Base-by-base conservation (phyloP, 2,329 filamentous ascomycete species). In the Ramichloridium luteum region DNA sequence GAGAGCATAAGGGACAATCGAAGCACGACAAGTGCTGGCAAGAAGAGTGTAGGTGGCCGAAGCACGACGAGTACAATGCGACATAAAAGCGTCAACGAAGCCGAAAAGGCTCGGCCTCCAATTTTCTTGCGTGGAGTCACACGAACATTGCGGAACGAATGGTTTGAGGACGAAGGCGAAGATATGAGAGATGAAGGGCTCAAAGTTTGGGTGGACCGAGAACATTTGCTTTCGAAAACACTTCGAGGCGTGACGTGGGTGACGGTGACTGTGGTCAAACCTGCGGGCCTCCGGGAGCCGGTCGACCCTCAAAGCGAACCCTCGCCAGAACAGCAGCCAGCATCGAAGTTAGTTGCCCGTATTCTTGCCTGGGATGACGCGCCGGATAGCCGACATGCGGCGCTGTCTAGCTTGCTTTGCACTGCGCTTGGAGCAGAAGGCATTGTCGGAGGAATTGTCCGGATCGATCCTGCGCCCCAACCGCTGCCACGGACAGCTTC, bases 101-200 rank as follows among this genome's bases (percentile, higher is more conserved):
- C 86, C 38, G 75, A 79, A 35, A 68, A 70, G 33, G 72, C 67
- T 32, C 70, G 76, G 2, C 62, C 59, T 9, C 63, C 75, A 1
- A 56, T 93, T 18, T 93, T 93, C 49, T 67, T 96, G 27, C 70
- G 90, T 28, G 84, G 78, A 1, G 62, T 94, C 11, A 82, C 92
- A 49, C 71, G 77, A 37, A 64, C 64, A 14, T 57, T 79, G 8
- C 81, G 77, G 32, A 61, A 64, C 28, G 77, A 85, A 32, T 90
- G 77, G 72, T 93, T 94, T 46, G 72, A 74, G 11, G 72, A 74
- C 9, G 56, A 64, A 0, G 60, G 48, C 22, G 67, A 50, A 29
- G 51, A 56, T 13, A 62, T 65, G 13, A 67, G 71, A 30, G 60
- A 69, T 40, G 59, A 67, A 26, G 69, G 68, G 8, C 64, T 94